Evolutionary conservation across 495 filamentous ascomycete species (phyloP), one percentile per base, ranked within the genome.

Genomic region (Neurospora africana): DNA sequence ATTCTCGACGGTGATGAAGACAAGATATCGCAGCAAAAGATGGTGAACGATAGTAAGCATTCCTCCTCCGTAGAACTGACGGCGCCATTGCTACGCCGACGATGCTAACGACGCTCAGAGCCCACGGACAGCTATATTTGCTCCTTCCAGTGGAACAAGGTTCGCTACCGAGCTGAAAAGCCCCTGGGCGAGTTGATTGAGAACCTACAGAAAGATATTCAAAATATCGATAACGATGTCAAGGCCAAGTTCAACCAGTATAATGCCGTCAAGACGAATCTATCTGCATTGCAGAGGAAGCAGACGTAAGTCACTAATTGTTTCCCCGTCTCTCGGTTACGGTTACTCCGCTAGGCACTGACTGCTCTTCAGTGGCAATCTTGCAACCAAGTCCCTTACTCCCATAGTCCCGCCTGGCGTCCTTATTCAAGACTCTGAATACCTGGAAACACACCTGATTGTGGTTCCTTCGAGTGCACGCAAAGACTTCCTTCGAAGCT

Each of bases 111-210:
- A 7, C 15, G 38, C 69, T 36, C 74, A 97, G 95, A 97, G 78
- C 94, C 95, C 41, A 94, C 92, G 69, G 95, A 97, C 76, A 91
- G 94, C 76, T 99, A 99, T 80, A 84, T 99, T 41, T 89, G 90
- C 76, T 88, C 88, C 10, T 99, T 97, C 82, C 86, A 86, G 70
- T 99, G 95, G 95, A 97, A 98, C 81, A 97, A 94, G 80, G 91
- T 95, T 79, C 95, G 97, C 81, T 99, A 98, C 79, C 89, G 95
- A 69, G 91, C 92, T 70, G 95, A 99, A 80, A 94, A 91, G 79
- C 87, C 95, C 38, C 84, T 99, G 68, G 87, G 89, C 30, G 94
- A 98, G 75, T 81, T 98, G 69, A 90, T 97, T 70, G 92, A 94
- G 79, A 88, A 89, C 70, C 82, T 99, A 47, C 92, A 95, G 76